Conservation (phyloP, 805 yeast genomes). For the Cyberlindnera suaveolens region DNA sequence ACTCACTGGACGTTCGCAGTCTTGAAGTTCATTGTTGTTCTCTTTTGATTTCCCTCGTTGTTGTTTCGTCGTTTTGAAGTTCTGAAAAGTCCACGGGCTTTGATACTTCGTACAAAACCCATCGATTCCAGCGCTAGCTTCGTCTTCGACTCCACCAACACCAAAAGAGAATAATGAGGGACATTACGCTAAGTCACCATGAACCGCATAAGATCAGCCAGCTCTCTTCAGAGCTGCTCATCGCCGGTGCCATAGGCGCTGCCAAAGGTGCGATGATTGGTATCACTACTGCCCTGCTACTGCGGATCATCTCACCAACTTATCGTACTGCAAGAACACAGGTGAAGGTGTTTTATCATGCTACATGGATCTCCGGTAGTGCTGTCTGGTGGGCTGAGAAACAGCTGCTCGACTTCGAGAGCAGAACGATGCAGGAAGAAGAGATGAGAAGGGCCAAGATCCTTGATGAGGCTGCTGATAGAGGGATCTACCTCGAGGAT, state of each 20-base stretch:
- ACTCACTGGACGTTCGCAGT: slow-evolving; percentile 4
- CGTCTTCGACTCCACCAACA: too few relatives aligned
- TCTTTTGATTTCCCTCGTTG: background rate
- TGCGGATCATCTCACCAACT: slow-evolving; percentile 29
- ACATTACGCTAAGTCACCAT: slow-evolving; percentile 31
- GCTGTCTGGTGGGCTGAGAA: slow-evolving; percentile 38
- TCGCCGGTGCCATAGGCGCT: slow-evolving; percentile 36
- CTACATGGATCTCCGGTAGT: slow-evolving; percentile 35
- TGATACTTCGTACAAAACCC: background rate
- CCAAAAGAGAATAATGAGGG: slow-evolving; percentile 9
- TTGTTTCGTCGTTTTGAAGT: background rate
- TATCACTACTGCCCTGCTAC: slow-evolving; percentile 26
- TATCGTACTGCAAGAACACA: slow-evolving; percentile 34
- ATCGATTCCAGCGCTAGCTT: background rate
- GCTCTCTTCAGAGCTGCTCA: slow-evolving; percentile 30
- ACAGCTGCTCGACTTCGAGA: slow-evolving; percentile 31
- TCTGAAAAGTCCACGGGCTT: background rate
- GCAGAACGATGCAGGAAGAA: slow-evolving; percentile 29
- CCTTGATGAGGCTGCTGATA: slow-evolving; percentile 39
- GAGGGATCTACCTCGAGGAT: slow-evolving; percentile 37
- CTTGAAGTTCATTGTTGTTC: slow-evolving; percentile 1
- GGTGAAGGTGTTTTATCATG: slow-evolving; percentile 35
- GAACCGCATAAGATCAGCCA: slow-evolving; percentile 30
- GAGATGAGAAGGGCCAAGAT: slow-evolving; percentile 28
- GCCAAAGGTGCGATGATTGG: slow-evolving; percentile 36